Conservation (phyloP, 2,329 filamentous ascomycete species). For the Colletotrichum filicis region DNA sequence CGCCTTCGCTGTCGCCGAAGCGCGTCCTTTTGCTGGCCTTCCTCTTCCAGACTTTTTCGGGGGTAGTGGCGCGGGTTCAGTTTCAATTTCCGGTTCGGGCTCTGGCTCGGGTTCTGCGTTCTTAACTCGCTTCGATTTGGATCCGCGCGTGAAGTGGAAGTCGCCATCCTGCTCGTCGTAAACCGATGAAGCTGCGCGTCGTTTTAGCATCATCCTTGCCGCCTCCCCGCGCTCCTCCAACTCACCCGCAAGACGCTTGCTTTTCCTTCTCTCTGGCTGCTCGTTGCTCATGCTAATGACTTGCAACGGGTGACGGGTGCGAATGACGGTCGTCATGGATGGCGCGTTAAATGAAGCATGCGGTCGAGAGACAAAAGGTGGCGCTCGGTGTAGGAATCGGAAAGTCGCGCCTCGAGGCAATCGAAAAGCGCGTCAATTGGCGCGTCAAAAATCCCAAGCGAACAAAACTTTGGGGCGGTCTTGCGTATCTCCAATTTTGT, state of each 20-base stretch:
- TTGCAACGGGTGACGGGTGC: slow-evolving; percentile 72
- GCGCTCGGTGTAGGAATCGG: background rate
- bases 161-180: slow-evolving; percentile 80
- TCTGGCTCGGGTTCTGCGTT: slow-evolving; percentile 59
- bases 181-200: slow-evolving; percentile 45
- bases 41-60: slow-evolving; percentile 52
- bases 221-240: slow-evolving; percentile 35
- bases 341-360: slow-evolving; percentile 45
- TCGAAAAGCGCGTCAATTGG: slow-evolving; percentile 27
- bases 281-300: slow-evolving; percentile 76
- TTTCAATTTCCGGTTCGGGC: slow-evolving; percentile 50
- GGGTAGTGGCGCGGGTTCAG: slow-evolving; percentile 44
- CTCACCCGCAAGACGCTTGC: slow-evolving; percentile 73
- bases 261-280: slow-evolving; percentile 68
- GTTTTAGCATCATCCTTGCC: slow-evolving; percentile 75
- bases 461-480: background rate
- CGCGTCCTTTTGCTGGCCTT: slow-evolving; percentile 50
- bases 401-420: slow-evolving; percentile 12
- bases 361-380: slow-evolving; percentile 16
- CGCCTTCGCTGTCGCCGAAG: slow-evolving; percentile 43
- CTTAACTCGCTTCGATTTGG: slow-evolving; percentile 75
- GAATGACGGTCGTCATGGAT: slow-evolving; percentile 79
- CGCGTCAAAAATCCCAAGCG: background rate
- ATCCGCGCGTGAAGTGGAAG: slow-evolving; percentile 77
- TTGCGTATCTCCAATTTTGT: background rate